Percentiles rank a stretch among this genome's conserved stretches.
Evolutionary conservation across 805 yeast species (phyloP).

Genomic region (Metschnikowia orientalis): DNA sequence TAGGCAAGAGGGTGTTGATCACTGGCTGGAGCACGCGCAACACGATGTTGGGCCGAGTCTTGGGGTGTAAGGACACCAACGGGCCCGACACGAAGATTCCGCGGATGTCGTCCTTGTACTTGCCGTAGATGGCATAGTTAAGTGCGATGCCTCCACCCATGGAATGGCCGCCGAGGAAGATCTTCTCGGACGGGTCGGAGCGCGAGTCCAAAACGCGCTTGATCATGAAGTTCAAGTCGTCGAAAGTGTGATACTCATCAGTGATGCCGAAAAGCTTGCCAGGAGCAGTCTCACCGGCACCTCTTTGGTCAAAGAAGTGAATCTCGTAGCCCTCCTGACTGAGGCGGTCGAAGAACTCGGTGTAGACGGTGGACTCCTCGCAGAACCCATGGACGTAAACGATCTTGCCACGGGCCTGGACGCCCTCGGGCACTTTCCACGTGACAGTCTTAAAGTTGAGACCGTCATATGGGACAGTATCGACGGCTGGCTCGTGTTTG

Average conservation of each 20-base stretch:
- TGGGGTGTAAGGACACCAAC: constrained; percentile 52
- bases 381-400: constrained; percentile 69
- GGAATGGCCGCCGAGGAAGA: constrained; percentile 63
- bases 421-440: constrained; percentile 36
- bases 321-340: constrained; percentile 55
- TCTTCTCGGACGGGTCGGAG: constrained; percentile 28
- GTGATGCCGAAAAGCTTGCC: constrained; percentile 53
- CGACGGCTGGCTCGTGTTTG: constrained; percentile 26
- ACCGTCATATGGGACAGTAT: constrained; percentile 31
- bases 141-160: constrained; percentile 78
- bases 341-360: constrained; percentile 50
- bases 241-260: constrained; percentile 50
- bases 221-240: constrained; percentile 58
- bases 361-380: constrained; percentile 50
- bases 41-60: constrained; percentile 49
- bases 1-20: constrained; percentile 40
- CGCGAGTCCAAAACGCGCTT: constrained; percentile 38
- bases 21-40: constrained; percentile 41
- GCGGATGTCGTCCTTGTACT: constrained; percentile 40
- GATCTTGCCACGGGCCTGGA: constrained; percentile 46
- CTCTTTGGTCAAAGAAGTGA: constrained; percentile 71
- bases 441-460: constrained; percentile 39
- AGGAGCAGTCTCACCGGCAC: constrained; percentile 63
- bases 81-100: constrained; percentile 58
- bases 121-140: constrained; percentile 59